phyloP scores from a whole-genome alignment of 768 basidiomycete genomes.

The Russula ochroleuca region DNA sequence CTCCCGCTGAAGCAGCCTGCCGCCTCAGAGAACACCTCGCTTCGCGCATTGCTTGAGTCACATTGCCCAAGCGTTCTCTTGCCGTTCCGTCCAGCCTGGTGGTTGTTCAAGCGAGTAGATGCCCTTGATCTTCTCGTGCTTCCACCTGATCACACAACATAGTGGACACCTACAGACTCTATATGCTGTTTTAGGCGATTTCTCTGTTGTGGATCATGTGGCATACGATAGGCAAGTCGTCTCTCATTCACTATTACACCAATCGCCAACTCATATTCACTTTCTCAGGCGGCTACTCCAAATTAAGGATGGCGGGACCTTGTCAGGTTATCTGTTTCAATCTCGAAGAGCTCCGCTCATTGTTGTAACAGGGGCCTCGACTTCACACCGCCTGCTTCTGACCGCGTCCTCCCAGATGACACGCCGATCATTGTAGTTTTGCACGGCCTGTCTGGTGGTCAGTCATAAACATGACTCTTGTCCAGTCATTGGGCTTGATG shows the following conservation, averaged over 20 bases:
- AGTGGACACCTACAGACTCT: constrained; percentile 65
- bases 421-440: constrained; percentile 54
- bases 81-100: constrained; percentile 34
- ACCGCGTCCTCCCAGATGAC: constrained; percentile 35
- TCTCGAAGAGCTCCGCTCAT: constrained; percentile 11
- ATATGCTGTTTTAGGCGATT: constrained; percentile 57
- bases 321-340: constrained; percentile 41
- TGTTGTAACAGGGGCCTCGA: constrained; percentile 52
- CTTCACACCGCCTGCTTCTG: constrained; percentile 45
- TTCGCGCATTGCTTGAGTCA: constrained; percentile 30
- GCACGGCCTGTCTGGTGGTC: constrained; percentile 48
- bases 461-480: constrained; percentile 15
- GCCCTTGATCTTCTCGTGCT: background rate
- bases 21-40: constrained; percentile 13
- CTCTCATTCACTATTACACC: background rate
- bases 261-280: background rate
- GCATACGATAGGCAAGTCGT: constrained; percentile 49
- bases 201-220: constrained; percentile 52
- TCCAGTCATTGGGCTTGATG: constrained; percentile 12
- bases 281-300: constrained; percentile 44
- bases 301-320: constrained; percentile 57
- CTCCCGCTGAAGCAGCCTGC: constrained; percentile 26
- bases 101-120: constrained; percentile 32
- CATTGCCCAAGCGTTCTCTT: constrained; percentile 33
- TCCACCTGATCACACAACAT: background rate